Percentiles rank a stretch among this genome's conserved stretches.
These are phyloP conservation scores for Rhododendron griersonianum DNA, from an alignment of 148 eudicot genomes.

Conservation along the genomic window DNA sequence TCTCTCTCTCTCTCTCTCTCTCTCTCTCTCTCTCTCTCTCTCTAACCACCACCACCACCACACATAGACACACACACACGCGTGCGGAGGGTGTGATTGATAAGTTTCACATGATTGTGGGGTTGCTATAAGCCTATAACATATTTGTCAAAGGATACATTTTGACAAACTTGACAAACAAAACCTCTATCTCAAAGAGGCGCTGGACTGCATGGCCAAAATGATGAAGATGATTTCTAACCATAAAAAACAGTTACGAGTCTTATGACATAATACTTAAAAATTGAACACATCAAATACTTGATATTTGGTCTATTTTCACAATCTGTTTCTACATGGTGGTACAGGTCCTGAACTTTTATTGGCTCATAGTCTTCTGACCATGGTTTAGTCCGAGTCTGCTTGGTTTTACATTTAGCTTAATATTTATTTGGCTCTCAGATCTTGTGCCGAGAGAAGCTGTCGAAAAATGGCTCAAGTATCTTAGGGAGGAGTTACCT, in stretches of 20 bases:
- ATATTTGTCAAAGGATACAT: neutral
- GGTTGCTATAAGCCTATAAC: neutral
- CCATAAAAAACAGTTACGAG: neutral
- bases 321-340: neutral
- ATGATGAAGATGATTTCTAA: neutral
- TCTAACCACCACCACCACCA: neutral
- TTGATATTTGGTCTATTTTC: neutral
- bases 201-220: neutral
- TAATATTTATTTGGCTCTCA: slow-evolving; percentile 18
- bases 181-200: neutral
- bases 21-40: neutral
- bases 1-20: neutral
- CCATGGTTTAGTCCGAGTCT: neutral
- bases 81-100: neutral
- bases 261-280: neutral
- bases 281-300: neutral
- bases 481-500: slow-evolving; percentile 93
- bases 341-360: neutral
- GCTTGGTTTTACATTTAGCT: neutral
- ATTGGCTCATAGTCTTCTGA: neutral
- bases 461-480: slow-evolving; percentile 97
- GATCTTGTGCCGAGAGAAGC: slow-evolving; percentile 97
- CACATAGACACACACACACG: neutral
- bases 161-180: neutral
- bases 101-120: neutral